A percentile compares a stretch with the other conserved stretches of the same genome.
Conservation (phyloP, 441 rosid genomes). For the Adansonia gregorii region DNA sequence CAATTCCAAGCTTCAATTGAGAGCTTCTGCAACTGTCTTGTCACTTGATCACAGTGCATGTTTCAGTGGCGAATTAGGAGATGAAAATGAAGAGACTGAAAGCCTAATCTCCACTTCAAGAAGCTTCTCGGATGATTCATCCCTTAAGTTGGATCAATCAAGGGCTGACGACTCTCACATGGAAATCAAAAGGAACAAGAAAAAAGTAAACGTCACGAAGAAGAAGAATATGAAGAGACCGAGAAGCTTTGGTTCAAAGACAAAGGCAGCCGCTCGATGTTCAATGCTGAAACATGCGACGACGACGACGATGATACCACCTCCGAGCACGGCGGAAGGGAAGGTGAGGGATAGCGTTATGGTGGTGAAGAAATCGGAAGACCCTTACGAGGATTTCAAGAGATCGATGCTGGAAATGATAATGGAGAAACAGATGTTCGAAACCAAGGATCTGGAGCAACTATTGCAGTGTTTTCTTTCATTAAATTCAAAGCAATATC, state of each 20-base stretch:
- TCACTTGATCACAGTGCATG: constrained; percentile 23
- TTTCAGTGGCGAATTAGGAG: constrained; percentile 27
- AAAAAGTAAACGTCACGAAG: not conserved
- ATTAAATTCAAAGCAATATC: constrained; percentile 52
- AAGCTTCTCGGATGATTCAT: constrained; percentile 31
- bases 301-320: constrained; percentile 1
- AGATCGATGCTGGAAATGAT: constrained; percentile 70
- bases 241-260: constrained; percentile 20
- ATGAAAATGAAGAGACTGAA: constrained; percentile 26
- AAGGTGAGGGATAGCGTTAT: constrained; percentile 51
- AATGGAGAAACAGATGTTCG: constrained; percentile 49
- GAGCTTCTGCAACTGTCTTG: constrained; percentile 18
- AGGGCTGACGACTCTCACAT: not conserved
- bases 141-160: constrained; percentile 26
- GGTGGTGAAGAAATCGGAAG: constrained; percentile 56
- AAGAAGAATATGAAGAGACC: constrained; percentile 22
- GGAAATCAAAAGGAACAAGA: constrained; percentile 14
- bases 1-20: constrained; percentile 15
- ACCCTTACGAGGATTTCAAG: constrained; percentile 61
- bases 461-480: constrained; percentile 56
- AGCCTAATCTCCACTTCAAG: constrained; percentile 16
- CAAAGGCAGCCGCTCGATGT: not conserved
- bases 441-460: constrained; percentile 48
- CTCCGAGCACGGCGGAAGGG: constrained; percentile 25
- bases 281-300: not conserved